phyloP scores from a whole-genome alignment of 208 protist species.

The Wallacemonas sp. region DNA sequence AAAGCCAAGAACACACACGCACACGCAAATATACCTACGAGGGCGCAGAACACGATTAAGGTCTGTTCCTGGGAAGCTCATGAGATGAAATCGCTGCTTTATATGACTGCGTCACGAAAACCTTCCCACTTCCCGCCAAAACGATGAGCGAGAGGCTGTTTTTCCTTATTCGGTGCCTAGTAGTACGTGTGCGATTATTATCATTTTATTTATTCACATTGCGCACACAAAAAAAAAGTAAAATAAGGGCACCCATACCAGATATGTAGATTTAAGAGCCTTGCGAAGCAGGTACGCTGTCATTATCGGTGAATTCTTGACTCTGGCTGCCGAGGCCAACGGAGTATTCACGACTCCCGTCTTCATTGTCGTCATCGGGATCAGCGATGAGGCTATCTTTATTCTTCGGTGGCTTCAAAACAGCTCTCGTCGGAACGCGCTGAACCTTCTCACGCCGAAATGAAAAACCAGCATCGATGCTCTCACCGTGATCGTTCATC shows the following conservation, averaged over 20 bases:
- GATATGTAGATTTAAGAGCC: too few relatives aligned
- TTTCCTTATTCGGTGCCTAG: too few relatives aligned
- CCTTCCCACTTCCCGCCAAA: too few relatives aligned
- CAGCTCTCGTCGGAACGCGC: slow-evolving; percentile 46
- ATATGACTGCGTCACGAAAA: too few relatives aligned
- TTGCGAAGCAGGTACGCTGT: too few relatives aligned
- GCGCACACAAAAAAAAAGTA: slow-evolving; percentile 5
- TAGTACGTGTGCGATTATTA: too few relatives aligned
- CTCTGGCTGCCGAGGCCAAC: not conserved
- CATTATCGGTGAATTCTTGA: not conserved
- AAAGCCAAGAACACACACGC: not conserved
- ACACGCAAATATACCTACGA: too few relatives aligned
- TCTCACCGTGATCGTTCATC: slow-evolving; percentile 16
- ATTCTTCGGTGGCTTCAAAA: slow-evolving; percentile 42
- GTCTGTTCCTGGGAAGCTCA: too few relatives aligned
- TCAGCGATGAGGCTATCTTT: slow-evolving; percentile 34
- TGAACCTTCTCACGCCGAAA: slow-evolving; percentile 39
- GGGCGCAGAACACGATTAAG: not conserved
- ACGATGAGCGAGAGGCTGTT: too few relatives aligned
- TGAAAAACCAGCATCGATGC: slow-evolving; percentile 24
- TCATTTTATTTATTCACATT: too few relatives aligned
- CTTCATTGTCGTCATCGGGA: slow-evolving; percentile 30
- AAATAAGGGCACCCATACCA: slow-evolving; percentile 11
- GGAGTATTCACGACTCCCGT: slow-evolving; percentile 1
- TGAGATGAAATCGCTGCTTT: too few relatives aligned